Evolutionary conservation across 1,284 basidiomycete species (phyloP), one percentile per base, ranked within the genome.

Genomic region (Leucoagaricus sp.): DNA sequence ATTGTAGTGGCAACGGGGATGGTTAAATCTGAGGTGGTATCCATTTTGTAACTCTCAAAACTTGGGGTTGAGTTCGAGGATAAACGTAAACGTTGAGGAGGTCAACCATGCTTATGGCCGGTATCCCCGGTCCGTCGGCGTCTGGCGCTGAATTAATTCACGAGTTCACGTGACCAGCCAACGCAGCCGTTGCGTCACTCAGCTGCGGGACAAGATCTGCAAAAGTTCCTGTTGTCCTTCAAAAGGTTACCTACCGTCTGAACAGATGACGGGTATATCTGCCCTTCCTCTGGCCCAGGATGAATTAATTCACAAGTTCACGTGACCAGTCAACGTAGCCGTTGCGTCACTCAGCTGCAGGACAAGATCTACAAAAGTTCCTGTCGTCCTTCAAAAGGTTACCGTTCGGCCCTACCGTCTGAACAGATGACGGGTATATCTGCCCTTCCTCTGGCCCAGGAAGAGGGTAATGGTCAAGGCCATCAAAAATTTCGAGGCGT

Each of bases 401-500:
- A 23, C 5, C 29, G 47, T 26, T 49, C 26, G 23, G 33, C 44
- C 41, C 29, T 36, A 26, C 26, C 48, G n/a, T 38, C 31, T 17
- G 46, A 25, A 46, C 53, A 23, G 33, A 72, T 72, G 71, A 71
- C 69, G 44, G 69, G 68, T 40, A 67, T 69, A 48, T 60, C 69
- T 56, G 33, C 64, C 46, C 63, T 72, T 52, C 66, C 69, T 12
- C 40, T 67, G 13, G 65, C 66, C 33, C 55, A 62, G 45, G 68
- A 69, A 61, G 65, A 65, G 50, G 66, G 64, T 15, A 51, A 62
- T 31, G 57, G 66, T 33, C 60, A 64, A 29, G 61, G 60, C 5
- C 56, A 64, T 31, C 68, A 68, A 55, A 65, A 66, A 52, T 72
- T 72, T 56, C 68, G 61, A 26, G 75, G 76, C 40, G 65, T 67